phyloP scores from a whole-genome alignment of 768 basidiomycete species.

The Leccinum uliginosum region DNA sequence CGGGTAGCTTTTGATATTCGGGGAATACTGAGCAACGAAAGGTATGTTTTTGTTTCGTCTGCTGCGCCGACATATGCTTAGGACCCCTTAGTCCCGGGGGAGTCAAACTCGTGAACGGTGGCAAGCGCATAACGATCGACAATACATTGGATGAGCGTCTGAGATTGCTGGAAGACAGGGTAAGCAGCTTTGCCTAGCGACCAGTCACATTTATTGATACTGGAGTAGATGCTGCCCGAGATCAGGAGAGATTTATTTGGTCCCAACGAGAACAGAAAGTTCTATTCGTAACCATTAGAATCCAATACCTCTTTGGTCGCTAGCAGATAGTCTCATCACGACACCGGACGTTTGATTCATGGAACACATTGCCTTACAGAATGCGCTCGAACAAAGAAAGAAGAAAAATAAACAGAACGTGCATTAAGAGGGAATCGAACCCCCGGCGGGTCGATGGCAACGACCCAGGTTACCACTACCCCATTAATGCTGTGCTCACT shows the following conservation, averaged over 20 bases:
- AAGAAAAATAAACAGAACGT: not conserved
- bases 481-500: slow-evolving; percentile 43
- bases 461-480: slow-evolving; percentile 66
- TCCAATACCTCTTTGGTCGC: not conserved
- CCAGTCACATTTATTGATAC: not conserved
- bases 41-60: slow-evolving; percentile 39
- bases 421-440: slow-evolving; percentile 61
- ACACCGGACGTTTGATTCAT: not conserved
- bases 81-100: slow-evolving; percentile 68
- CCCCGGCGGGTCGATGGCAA: slow-evolving; percentile 78
- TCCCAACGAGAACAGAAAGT: slow-evolving; percentile 86
- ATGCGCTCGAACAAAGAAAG: not conserved
- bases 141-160: slow-evolving; percentile 94
- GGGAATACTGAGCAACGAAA: slow-evolving; percentile 57
- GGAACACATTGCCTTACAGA: not conserved
- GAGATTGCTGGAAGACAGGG: slow-evolving; percentile 84
- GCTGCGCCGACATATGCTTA: not conserved
- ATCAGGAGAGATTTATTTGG: slow-evolving; percentile 89
- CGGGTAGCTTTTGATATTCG: slow-evolving; percentile 57
- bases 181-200: slow-evolving; percentile 34
- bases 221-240: slow-evolving; percentile 86
- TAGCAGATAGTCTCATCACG: not conserved
- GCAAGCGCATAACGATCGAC: slow-evolving; percentile 80
- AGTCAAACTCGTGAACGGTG: slow-evolving; percentile 67
- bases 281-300: slow-evolving; percentile 55